Base-by-base conservation (phyloP, 495 filamentous ascomycete genomes). In the Xylaria palmicola region DNA sequence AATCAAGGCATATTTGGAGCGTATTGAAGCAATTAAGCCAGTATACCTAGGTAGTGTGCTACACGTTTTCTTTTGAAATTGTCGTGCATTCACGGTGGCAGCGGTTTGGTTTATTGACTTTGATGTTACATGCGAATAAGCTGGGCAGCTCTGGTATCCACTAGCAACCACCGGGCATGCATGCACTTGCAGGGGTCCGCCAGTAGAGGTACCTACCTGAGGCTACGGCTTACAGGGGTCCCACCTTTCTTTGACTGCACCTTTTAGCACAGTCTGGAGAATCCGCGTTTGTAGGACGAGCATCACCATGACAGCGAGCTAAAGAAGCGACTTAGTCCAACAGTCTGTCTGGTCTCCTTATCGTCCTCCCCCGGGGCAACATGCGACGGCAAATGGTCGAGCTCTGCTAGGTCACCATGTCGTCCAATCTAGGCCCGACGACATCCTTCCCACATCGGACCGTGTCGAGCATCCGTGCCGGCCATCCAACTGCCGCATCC, bases 391-490 rank as follows among this genome's bases (percentile, higher is more conserved):
- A 40, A 3, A 51, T 50, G 8, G 27, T 41, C 12, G 30, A 3
- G 10, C 39, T 6, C n/a, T 34, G 29, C 8, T 49, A 17, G 5
- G 22, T 64, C 72, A 65, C 47, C 60, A 71, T 75, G 69, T 62
- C 72, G 40, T 68, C 72, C 7, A 66, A 62, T 48, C 62, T 64
- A 45, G 71, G 68, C 32, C 17, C 50, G 37, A 27, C 69, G 3
- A 67, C n/a, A n/a, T n/a, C 68, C 36, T 72, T 77, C 49, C 73
- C 75, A 29, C 82, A 84, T 62, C 76, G 81, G 47, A 72, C 74
- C 22, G 79, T 85, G 30, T 74, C 82, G 24, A 83, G 68, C 70
- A 82, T 84, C 62, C 77, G 78, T 39, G 72, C 78, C 15, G 76
- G 70, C 40, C 69, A 62, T 49, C 62, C 72, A 56, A 64, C 73